A percentile compares a stretch with the other conserved stretches of the same genome.
These are phyloP conservation scores for Stagonosporopsis vannaccii DNA, from an alignment of 2,329 filamentous ascomycete species.

Conservation along the genomic window DNA sequence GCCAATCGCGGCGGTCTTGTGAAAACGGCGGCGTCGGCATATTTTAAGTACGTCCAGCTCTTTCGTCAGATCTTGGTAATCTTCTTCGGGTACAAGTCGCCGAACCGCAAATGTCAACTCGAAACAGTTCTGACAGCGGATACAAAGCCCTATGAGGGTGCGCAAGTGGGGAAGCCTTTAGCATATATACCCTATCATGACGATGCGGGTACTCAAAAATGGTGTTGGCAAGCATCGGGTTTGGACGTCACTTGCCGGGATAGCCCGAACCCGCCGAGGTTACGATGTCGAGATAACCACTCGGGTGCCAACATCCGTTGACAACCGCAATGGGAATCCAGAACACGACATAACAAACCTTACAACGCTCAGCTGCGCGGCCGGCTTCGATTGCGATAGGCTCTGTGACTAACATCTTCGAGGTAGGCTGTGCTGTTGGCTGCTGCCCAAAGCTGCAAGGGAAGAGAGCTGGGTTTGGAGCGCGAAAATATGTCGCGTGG, in stretches of 20 bases:
- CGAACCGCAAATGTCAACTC: conserved; percentile 7
- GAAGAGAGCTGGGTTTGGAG: conserved; percentile 1
- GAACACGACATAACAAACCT: conserved; percentile 7
- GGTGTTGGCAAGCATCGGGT: conserved; percentile 18
- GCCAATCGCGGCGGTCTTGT: conserved; percentile 46
- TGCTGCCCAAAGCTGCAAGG: conserved; percentile 1
- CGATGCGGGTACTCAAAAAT: conserved; percentile 14
- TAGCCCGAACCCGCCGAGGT: conserved; percentile 20
- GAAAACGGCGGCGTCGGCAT: conserved; percentile 50
- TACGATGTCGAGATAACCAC: conserved; percentile 14
- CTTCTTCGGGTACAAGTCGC: conserved; percentile 12
- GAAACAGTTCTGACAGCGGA: conserved; percentile 15
- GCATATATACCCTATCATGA: conserved; percentile 23
- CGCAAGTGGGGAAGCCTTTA: conserved; percentile 17
- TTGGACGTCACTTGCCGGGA: conserved; percentile 20
- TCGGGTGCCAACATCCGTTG: conserved; percentile 15
- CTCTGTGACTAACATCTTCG: not conserved
- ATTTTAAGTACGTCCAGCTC: conserved; percentile 3
- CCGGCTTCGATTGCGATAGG: conserved; percentile 11
- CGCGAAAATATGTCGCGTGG: conserved; percentile 7
- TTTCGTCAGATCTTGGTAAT: conserved; percentile 12
- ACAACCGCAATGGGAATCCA: conserved; percentile 6
- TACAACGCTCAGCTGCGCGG: conserved; percentile 14
- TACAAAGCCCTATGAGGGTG: conserved; percentile 5
- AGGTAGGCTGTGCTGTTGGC: conserved; percentile 7